Percentiles rank a stretch among this genome's conserved stretches.
Conservation (phyloP, 345 rosid genomes). For the Sisymbrium irio region DNA sequence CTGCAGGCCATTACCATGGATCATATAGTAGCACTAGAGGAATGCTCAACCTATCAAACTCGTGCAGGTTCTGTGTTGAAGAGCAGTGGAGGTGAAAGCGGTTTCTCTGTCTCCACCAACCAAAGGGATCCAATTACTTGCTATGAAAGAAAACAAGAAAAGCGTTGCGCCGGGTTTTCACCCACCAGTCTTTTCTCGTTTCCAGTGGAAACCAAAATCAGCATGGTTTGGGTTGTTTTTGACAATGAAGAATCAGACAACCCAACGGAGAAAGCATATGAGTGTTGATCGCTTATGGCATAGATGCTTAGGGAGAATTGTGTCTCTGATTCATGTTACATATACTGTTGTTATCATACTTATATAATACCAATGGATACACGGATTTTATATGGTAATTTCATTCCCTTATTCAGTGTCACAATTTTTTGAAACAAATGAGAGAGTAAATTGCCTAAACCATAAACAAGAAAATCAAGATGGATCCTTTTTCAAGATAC, state of each 20-base stretch:
- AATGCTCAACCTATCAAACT: constrained; percentile 35
- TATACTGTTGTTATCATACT: neutral
- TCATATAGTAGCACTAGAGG: constrained; percentile 58
- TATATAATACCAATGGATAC: neutral
- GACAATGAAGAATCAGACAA: constrained; percentile 43
- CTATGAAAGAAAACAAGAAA: constrained; percentile 18
- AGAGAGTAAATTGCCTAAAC: no score
- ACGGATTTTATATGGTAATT: neutral
- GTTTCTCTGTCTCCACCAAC: constrained; percentile 26
- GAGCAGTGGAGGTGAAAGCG: constrained; percentile 15
- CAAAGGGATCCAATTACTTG: constrained; percentile 1
- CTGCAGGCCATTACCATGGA: constrained; percentile 58
- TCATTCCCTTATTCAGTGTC: no score
- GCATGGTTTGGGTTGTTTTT: constrained; percentile 76
- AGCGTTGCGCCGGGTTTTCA: constrained; percentile 14
- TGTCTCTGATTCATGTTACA: neutral
- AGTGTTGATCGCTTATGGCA: neutral
- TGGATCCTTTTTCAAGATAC: no score
- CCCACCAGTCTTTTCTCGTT: constrained; percentile 42
- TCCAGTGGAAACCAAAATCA: constrained; percentile 68
- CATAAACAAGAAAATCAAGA: no score
- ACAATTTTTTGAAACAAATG: no score
- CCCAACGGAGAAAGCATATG: neutral
- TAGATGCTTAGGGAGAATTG: neutral
- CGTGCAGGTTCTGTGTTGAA: constrained; percentile 3